Evolutionary conservation across 768 basidiomycete genomes (phyloP).

Genomic region (Podaxis pistillaris): DNA sequence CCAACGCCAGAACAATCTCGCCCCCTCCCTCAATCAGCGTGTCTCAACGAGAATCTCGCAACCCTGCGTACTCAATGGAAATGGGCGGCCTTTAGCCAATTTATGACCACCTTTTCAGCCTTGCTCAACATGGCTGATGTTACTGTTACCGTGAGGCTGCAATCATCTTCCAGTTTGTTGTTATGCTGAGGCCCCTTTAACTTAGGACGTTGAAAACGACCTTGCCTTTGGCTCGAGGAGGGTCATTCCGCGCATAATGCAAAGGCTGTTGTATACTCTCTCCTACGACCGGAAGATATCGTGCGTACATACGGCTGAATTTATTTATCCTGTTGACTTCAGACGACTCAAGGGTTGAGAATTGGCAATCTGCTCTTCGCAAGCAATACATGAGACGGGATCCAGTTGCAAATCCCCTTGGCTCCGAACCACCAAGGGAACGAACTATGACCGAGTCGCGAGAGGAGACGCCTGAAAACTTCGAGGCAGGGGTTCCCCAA

Average conservation of each 20-base stretch:
- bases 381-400: conserved; percentile 76
- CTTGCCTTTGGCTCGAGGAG: conserved; percentile 56
- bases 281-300: conserved; percentile 80
- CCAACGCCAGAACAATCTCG: conserved; percentile 24
- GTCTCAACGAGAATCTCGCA: conserved; percentile 37
- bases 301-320: conserved; percentile 41
- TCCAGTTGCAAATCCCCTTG: conserved; percentile 71
- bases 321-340: conserved; percentile 18
- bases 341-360: conserved; percentile 50
- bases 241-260: conserved; percentile 73
- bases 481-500: neutral
- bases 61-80: conserved; percentile 80
- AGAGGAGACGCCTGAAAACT: conserved; percentile 13
- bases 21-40: conserved; percentile 16
- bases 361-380: conserved; percentile 76
- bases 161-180: conserved; percentile 12
- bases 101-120: conserved; percentile 80
- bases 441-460: conserved; percentile 14
- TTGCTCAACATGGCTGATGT: conserved; percentile 74
- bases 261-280: conserved; percentile 67
- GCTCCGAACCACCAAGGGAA: conserved; percentile 46
- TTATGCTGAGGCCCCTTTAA: conserved; percentile 15
- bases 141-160: conserved; percentile 52
- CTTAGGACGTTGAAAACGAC: conserved; percentile 79
- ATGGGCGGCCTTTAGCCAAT: conserved; percentile 91